Base-by-base conservation (phyloP, 306 rosid genomes). In the Trifolium subterraneum region DNA sequence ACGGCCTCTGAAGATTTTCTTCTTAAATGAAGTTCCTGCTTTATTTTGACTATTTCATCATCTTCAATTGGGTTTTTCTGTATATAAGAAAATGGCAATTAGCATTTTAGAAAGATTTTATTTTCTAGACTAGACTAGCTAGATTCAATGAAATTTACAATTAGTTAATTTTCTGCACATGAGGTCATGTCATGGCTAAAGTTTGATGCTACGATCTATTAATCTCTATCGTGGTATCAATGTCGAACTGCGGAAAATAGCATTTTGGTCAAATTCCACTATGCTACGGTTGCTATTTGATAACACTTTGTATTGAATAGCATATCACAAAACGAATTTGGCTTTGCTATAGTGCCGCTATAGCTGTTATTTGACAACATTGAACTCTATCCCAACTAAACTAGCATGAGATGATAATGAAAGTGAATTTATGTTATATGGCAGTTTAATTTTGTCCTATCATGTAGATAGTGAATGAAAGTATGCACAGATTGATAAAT, bases 31-130 rank as follows among this genome's bases (percentile, higher is more conserved):
- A 16, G 2, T 51, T 20, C 70, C 23, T 76, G 65, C 41, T 44
- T 84, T 62, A 9, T 82, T 76, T 68, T 80, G 54, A 52, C n/a
- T 15, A 42, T 13, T 5, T 55, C 81, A 48, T 74, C 90, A 27
- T 79, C 90, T 41, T 90, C 96, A 2, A 82, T 89, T 71, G 96
- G 84, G 74, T 73, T 85, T 86, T 75, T 87, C 96, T 91, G 86
- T 16, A 79, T 70, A 61, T 70, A 67, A 65, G 78, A 51, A 77
- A 50, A 58, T 18, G 69, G 23, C 47, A 50, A 39, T 76, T 45
- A 75, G 60, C 47, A 31, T 58, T 50, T 35, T 1, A 33, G 15
- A 29, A 67, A 31, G 5, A 15, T 15, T 74, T 74, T 48, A 73
- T 81, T 84, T 76, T 83, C 87, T 9, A 12, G 50, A 44, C 50